These are phyloP conservation scores for Collariella sp. DNA, from an alignment of 495 filamentous ascomycete species.

Conservation along the genomic window DNA sequence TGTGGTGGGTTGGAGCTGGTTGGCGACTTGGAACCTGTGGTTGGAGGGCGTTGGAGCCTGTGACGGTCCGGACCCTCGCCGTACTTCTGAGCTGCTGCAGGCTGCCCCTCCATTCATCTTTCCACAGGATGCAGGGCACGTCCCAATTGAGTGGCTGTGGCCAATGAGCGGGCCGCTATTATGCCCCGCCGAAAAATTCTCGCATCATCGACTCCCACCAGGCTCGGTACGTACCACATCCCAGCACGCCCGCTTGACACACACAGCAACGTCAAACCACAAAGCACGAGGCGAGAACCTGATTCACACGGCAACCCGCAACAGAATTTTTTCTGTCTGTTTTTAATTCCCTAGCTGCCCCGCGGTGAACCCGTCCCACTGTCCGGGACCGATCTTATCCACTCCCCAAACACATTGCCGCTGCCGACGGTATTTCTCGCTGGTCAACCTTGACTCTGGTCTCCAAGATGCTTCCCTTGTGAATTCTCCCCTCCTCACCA, in stretches of 20 bases:
- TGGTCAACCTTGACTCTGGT: neutral
- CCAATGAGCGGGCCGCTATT: constrained; percentile 14
- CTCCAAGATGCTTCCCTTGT: constrained; percentile 22
- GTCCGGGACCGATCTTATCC: neutral
- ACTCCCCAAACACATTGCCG: constrained; percentile 6
- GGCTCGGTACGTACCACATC: constrained; percentile 6
- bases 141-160: constrained; percentile 10
- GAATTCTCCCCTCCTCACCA: constrained; percentile 9
- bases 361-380: constrained; percentile 14
- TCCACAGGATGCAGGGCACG: constrained; percentile 6
- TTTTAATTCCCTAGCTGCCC: constrained; percentile 18
- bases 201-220: constrained; percentile 17
- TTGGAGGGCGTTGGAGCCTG: no score
- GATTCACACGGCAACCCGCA: constrained; percentile 4
- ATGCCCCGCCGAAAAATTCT: constrained; percentile 23
- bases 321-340: constrained; percentile 23
- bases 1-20: neutral
- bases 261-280: constrained; percentile 21
- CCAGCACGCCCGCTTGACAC: no score
- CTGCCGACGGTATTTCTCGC: constrained; percentile 8
- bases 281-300: neutral
- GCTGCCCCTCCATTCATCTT: constrained; percentile 6
- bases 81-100: neutral
- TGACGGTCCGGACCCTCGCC: no score
- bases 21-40: no score